Conservation (phyloP, 306 rosid species). For the Begonia loranthoides region DNA sequence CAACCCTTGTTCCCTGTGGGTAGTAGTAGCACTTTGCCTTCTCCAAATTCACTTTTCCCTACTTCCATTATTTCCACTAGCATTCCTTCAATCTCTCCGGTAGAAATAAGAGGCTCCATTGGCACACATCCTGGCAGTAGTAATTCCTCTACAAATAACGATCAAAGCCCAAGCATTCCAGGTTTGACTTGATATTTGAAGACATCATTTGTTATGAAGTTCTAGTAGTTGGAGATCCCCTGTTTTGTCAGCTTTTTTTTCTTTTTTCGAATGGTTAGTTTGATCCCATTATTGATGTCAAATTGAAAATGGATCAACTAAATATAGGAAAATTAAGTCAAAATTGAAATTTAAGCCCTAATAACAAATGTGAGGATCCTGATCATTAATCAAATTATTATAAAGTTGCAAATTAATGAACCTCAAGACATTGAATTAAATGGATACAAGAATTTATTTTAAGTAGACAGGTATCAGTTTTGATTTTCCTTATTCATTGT, state of each 20-base stretch:
- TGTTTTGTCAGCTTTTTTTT: background rate
- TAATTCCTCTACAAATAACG: slow-evolving; percentile 29
- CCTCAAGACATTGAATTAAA: no score
- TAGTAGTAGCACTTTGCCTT: slow-evolving; percentile 43
- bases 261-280: slow-evolving; percentile 1
- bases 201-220: background rate
- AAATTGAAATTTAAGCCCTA: no score
- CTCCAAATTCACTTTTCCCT: slow-evolving; percentile 58
- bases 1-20: slow-evolving; percentile 98
- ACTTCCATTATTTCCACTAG: slow-evolving; percentile 37
- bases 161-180: slow-evolving; percentile 31
- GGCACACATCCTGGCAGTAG: slow-evolving; percentile 35
- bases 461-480: background rate
- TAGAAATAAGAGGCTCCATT: slow-evolving; percentile 27
- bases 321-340: no score
- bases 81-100: slow-evolving; percentile 32
- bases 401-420: no score
- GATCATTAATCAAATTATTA: no score
- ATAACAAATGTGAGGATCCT: no score
- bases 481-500: slow-evolving; percentile 7
- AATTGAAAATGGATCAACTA: no score
- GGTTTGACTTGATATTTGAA: slow-evolving; percentile 21
- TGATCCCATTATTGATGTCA: no score
- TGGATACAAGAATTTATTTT: no score
- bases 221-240: background rate